Percentiles rank a stretch among this genome's conserved stretches.
These are phyloP conservation scores for Brasilioporus rufonigricans DNA, from an alignment of 768 basidiomycete genomes.

Conservation along the genomic window DNA sequence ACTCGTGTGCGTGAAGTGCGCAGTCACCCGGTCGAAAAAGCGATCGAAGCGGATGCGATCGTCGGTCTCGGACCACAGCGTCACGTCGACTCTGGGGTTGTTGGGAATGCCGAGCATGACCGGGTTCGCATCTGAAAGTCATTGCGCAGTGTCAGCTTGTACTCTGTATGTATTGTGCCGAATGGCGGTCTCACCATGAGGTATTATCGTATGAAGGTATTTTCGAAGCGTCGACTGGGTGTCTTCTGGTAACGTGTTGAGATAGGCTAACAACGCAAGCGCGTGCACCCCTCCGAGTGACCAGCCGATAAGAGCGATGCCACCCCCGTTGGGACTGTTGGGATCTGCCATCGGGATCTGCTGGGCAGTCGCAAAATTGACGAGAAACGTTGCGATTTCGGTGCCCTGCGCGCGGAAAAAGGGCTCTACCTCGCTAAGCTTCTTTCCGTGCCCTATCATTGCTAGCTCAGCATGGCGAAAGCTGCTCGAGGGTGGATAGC, in stretches of 20 bases:
- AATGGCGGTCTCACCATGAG: conserved; percentile 12
- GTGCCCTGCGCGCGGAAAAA: conserved; percentile 17
- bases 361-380: conserved; percentile 12
- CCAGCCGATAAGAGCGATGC: conserved; percentile 21
- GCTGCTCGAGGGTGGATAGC: conserved; percentile 25
- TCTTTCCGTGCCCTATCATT: conserved; percentile 15
- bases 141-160: not conserved
- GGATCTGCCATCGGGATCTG: conserved; percentile 14
- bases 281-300: conserved; percentile 17
- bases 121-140: conserved; percentile 6
- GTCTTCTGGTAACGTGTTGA: conserved; percentile 8
- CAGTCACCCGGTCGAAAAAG: conserved; percentile 17
- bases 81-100: not conserved
- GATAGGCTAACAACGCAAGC: conserved; percentile 11
- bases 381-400: conserved; percentile 20
- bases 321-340: not conserved
- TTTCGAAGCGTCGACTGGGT: conserved; percentile 7
- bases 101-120: conserved; percentile 9
- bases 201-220: conserved; percentile 20
- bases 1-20: conserved; percentile 16
- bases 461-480: conserved; percentile 15
- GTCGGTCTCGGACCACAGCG: not conserved
- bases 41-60: conserved; percentile 10
- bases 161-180: not conserved
- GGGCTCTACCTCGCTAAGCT: conserved; percentile 9